A percentile compares a stretch with the other conserved stretches of the same genome.
These are phyloP conservation scores for Pseudogymnoascus verrucosus DNA, from an alignment of 2,329 filamentous ascomycete genomes.

Conservation along the genomic window DNA sequence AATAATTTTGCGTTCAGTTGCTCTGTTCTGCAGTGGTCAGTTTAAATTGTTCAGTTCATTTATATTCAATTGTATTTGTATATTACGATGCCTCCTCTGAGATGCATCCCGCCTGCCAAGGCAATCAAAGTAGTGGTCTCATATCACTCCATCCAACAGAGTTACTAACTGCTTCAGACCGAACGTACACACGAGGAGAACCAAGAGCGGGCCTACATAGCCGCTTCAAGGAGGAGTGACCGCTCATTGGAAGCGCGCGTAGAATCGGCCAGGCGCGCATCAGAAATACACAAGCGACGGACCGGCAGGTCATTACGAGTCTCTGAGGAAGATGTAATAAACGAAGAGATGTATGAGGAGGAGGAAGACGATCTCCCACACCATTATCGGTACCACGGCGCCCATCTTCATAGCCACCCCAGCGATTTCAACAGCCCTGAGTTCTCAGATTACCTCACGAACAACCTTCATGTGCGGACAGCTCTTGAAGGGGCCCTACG, in stretches of 20 bases:
- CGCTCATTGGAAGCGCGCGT: conserved; percentile 80
- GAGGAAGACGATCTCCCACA: conserved; percentile 74
- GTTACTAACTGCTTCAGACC: conserved; percentile 41
- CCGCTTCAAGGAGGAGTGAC: conserved; percentile 79
- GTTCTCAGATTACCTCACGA: conserved; percentile 42
- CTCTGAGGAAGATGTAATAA: conserved; percentile 76
- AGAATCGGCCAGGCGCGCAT: conserved; percentile 79
- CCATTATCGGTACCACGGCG: conserved; percentile 55
- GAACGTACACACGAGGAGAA: conserved; percentile 75
- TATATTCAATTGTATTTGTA: neutral
- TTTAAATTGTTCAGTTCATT: neutral
- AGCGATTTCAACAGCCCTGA: conserved; percentile 20
- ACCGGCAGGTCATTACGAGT: conserved; percentile 78
- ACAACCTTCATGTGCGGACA: conserved; percentile 36
- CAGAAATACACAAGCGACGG: conserved; percentile 81
- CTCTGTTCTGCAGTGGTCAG: neutral
- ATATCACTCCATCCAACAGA: neutral
- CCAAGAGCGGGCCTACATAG: conserved; percentile 83
- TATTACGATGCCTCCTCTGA: conserved; percentile 25
- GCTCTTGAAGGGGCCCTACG: neutral
- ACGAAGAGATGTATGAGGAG: conserved; percentile 95
- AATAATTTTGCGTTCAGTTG: neutral
- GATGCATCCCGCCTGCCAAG: conserved; percentile 29
- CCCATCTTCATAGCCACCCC: conserved; percentile 38
- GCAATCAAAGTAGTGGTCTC: conserved; percentile 26